Percentiles rank a stretch among this genome's conserved stretches.
phyloP scores from a whole-genome alignment of 495 filamentous ascomycete genomes.

The Amphirosellinia nigrospora region DNA sequence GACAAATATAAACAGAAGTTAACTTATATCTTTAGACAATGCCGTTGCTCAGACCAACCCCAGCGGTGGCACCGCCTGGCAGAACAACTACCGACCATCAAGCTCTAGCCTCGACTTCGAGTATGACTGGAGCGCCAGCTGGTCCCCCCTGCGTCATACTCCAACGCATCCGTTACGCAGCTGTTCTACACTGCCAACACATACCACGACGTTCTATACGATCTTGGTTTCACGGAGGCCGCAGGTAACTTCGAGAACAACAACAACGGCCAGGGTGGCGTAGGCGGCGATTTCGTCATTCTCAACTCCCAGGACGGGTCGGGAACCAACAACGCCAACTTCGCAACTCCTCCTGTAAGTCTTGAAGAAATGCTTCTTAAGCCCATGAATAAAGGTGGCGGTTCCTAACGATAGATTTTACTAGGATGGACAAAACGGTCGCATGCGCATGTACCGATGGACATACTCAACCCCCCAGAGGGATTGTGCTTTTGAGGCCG shows the following conservation, averaged over 20 bases:
- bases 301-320: conserved; percentile 61
- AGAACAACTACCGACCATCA: conserved; percentile 49
- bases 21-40: conserved; percentile 45
- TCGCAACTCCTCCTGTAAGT: conserved; percentile 51
- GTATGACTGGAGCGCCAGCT: conserved; percentile 46
- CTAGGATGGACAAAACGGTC: conserved; percentile 51
- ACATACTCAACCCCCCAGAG: conserved; percentile 47
- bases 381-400: not conserved
- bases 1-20: not conserved
- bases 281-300: conserved; percentile 56
- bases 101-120: conserved; percentile 45
- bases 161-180: conserved; percentile 54
- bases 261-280: conserved; percentile 55
- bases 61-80: conserved; percentile 42
- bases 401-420: not conserved
- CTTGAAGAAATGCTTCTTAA: not conserved
- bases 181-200: conserved; percentile 61
- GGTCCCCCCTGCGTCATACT: conserved; percentile 45
- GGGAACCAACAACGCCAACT: conserved; percentile 58
- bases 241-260: conserved; percentile 62
- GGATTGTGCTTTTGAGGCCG: conserved; percentile 55
- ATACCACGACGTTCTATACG: conserved; percentile 61
- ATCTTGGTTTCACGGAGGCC: conserved; percentile 58
- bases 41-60: conserved; percentile 54
- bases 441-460: conserved; percentile 61